Conservation (phyloP, 441 rosid species). For the Erysimum pusillum region DNA sequence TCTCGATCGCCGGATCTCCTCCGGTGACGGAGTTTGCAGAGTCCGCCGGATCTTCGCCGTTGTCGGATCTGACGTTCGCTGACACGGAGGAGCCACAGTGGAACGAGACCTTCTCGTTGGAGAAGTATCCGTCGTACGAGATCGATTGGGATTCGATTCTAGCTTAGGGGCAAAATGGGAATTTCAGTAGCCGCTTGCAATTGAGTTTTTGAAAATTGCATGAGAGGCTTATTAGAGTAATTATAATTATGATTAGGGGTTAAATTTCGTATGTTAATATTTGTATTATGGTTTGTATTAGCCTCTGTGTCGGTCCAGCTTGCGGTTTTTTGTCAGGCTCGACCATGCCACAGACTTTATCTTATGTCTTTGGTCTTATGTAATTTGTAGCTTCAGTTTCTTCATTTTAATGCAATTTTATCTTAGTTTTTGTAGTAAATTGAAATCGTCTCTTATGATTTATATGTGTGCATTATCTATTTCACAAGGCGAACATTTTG, state of each 20-base stretch:
- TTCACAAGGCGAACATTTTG: too few relatives aligned
- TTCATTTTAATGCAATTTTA: background rate
- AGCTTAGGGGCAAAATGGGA: conserved; percentile 38
- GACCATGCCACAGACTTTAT: conserved; percentile 44
- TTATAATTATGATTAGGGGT: conserved; percentile 49
- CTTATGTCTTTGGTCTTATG: conserved; percentile 22
- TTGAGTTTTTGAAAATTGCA: conserved; percentile 69
- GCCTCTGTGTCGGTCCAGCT: conserved; percentile 46
- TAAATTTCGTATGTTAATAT: conserved; percentile 22
- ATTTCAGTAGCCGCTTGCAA: conserved; percentile 50
- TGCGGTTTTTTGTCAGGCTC: conserved; percentile 66
- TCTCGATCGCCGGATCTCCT: too few relatives aligned
- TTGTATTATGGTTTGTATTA: conserved; percentile 24
- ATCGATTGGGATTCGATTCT: too few relatives aligned
- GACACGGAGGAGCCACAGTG: too few relatives aligned
- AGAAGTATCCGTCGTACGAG: too few relatives aligned
- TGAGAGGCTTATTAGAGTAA: conserved; percentile 20
- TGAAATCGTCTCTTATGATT: background rate
- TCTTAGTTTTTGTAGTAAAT: conserved; percentile 16
- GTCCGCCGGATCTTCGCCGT: too few relatives aligned
- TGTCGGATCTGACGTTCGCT: too few relatives aligned
- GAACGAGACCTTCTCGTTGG: too few relatives aligned
- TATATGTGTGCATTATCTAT: background rate
- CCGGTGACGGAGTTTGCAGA: too few relatives aligned
- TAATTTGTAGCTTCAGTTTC: conserved; percentile 8